phyloP scores from a whole-genome alignment of 139 green algal species.

The Chlorella sp. region DNA sequence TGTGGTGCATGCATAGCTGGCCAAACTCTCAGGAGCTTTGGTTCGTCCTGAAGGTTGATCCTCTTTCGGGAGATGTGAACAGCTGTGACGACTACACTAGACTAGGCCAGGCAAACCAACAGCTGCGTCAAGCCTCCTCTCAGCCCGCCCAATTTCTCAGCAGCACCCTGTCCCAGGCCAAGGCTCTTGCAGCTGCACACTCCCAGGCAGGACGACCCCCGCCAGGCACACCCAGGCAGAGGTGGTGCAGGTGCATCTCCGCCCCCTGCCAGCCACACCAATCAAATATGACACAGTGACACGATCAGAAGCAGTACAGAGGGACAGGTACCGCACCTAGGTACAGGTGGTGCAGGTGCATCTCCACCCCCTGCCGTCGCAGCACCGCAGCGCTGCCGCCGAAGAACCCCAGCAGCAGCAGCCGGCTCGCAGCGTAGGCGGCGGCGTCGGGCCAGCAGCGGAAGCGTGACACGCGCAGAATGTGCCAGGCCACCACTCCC shows the following conservation, averaged over 20 bases:
- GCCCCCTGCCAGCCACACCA: background rate
- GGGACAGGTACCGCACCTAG: too few relatives aligned
- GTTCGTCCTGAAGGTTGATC: too few relatives aligned
- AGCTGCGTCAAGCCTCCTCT: background rate
- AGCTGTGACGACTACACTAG: too few relatives aligned
- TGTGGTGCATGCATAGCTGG: too few relatives aligned
- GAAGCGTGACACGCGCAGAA: conserved; percentile 9
- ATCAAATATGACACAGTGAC: too few relatives aligned
- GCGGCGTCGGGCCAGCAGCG: background rate
- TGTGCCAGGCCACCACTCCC: conserved; percentile 41
- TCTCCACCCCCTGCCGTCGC: conserved; percentile 11
- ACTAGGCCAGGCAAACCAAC: background rate
- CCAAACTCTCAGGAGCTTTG: too few relatives aligned
- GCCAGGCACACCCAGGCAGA: background rate
- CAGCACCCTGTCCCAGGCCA: background rate
- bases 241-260: conserved; percentile 64
- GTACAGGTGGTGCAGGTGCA: conserved; percentile 65
- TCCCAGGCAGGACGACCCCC: background rate
- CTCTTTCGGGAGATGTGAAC: too few relatives aligned
- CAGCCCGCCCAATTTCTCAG: background rate
- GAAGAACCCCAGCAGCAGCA: conserved; percentile 45
- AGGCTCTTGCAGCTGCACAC: background rate
- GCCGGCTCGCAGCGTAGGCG: conserved; percentile 40
- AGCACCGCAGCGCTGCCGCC: conserved; percentile 33
- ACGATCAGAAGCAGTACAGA: too few relatives aligned